Base-by-base conservation (phyloP, 495 filamentous ascomycete genomes). In the Astrothelium macrocarpum region DNA sequence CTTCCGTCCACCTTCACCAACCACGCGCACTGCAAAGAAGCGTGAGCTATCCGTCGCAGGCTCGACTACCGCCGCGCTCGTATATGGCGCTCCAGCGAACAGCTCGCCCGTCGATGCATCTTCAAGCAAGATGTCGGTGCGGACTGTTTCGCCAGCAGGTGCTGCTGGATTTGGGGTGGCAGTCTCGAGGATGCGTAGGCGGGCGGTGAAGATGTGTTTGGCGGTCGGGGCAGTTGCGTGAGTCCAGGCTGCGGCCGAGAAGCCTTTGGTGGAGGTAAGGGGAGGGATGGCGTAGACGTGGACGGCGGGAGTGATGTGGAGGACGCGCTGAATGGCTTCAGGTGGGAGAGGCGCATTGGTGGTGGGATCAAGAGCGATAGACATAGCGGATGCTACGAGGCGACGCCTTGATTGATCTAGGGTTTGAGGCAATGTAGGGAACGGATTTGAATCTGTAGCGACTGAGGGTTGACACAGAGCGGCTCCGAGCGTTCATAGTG, bases 271-370 rank as follows among this genome's bases (percentile, higher is more conserved):
- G 26, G 84, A 85, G 31, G 82, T 77, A 63, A 90, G 76, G 25
- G 86, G 89, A 60, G 90, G 90, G 71, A 92, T 87, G 69, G 84
- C 78, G 77, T 93, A 94, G 78, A 93, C 79, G 78, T 91, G 88
- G 68, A 92, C 87, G 61, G 78, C 76, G 61, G 76, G 73, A 46
- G 84, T 79, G 68, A 90, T 76, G 80, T 87, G 90, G 72, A 92
- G 83, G 73, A 91, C 78, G 65, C 90, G 84, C 70, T 90, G 88
- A 74, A 92, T 90, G 68, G 88, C 86, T 66, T 87, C 85, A 4
- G 80, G 42, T 32, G 73, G 84, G 59, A 87, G 80, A 59, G 81
- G 73, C 2, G 62, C 74, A 63, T 79, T 79, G 28, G 85, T 88
- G 56, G 80, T 72, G 58, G 84, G 84, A 76, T 88, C 85, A 66